Evolutionary conservation across 257 asterid genomes (phyloP).

Genomic region (Capsicum rhomboideum): DNA sequence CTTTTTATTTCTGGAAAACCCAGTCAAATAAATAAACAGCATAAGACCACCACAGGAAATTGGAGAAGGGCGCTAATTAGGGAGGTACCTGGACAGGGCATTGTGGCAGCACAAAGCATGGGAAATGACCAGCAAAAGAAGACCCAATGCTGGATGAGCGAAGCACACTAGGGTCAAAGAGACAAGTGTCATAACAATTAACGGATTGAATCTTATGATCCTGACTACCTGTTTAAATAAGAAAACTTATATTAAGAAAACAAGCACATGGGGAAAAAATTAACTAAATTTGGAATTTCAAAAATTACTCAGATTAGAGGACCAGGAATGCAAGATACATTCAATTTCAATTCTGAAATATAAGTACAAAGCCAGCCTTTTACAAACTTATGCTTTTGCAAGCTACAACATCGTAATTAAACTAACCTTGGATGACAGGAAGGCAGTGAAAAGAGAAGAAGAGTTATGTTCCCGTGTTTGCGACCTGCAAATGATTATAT

Average conservation of each 20-base stretch:
- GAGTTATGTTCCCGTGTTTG: slow-evolving; percentile 49
- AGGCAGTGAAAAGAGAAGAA: slow-evolving; percentile 34
- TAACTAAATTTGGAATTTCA: not conserved
- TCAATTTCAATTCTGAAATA: not conserved
- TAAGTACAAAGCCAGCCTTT: not conserved
- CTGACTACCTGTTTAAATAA: slow-evolving; percentile 54
- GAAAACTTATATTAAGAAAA: not conserved
- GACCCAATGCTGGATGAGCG: slow-evolving; percentile 93
- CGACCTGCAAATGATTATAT: slow-evolving; percentile 48
- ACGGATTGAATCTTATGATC: slow-evolving; percentile 47
- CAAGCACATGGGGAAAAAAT: not conserved
- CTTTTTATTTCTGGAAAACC: not conserved
- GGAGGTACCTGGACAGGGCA: slow-evolving; percentile 63
- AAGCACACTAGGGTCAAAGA: slow-evolving; percentile 61
- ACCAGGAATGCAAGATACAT: not conserved
- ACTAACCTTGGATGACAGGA: slow-evolving; percentile 64
- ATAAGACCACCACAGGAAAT: not conserved
- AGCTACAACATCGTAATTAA: slow-evolving; percentile 1
- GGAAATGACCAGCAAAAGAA: slow-evolving; percentile 57
- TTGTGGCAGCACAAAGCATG: slow-evolving; percentile 72
- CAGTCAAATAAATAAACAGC: not conserved
- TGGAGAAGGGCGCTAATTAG: not conserved
- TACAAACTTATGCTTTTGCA: not conserved
- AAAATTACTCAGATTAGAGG: not conserved
- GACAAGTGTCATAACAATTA: slow-evolving; percentile 51